phyloP scores from a whole-genome alignment of 306 rosid species.

The Lotus japonicus region DNA sequence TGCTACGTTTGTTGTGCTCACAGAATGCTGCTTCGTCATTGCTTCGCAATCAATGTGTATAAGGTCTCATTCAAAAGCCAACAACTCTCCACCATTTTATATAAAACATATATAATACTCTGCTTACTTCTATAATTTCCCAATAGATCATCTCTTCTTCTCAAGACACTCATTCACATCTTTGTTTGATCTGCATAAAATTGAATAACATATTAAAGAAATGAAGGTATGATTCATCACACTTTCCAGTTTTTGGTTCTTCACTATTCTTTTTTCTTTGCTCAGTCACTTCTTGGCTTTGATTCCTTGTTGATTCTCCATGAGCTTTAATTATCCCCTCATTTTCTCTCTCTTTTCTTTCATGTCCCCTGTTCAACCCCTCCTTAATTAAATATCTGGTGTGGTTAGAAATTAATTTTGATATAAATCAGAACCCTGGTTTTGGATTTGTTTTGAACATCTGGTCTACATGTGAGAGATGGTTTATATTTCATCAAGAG shows the following conservation, averaged over 20 bases:
- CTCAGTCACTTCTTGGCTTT: neutral
- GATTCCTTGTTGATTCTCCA: conserved; percentile 29
- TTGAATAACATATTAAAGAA: conserved; percentile 1
- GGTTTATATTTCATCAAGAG: neutral
- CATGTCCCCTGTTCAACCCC: neutral
- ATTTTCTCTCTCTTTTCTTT: neutral
- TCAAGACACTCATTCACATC: neutral
- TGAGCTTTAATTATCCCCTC: conserved; percentile 9
- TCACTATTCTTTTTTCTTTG: neutral
- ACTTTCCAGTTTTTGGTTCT: conserved; percentile 19
- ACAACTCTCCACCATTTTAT: neutral
- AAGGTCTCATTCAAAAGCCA: neutral
- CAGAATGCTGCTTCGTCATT: neutral
- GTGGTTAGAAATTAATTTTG: conserved; percentile 14
- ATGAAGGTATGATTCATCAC: conserved; percentile 64
- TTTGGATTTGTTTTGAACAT: conserved; percentile 1
- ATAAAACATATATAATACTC: too few relatives aligned
- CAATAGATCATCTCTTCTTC: conserved; percentile 14
- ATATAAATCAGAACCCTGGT: conserved; percentile 9
- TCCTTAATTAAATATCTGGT: conserved; percentile 23
- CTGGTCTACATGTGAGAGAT: neutral
- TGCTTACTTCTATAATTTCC: neutral
- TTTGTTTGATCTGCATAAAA: conserved; percentile 20
- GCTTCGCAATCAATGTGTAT: too few relatives aligned
- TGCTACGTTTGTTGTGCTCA: neutral